Percentiles rank a stretch among this genome's conserved stretches.
phyloP scores from a whole-genome alignment of 805 yeast genomes.

The Scheffersomyces coipomensis region DNA sequence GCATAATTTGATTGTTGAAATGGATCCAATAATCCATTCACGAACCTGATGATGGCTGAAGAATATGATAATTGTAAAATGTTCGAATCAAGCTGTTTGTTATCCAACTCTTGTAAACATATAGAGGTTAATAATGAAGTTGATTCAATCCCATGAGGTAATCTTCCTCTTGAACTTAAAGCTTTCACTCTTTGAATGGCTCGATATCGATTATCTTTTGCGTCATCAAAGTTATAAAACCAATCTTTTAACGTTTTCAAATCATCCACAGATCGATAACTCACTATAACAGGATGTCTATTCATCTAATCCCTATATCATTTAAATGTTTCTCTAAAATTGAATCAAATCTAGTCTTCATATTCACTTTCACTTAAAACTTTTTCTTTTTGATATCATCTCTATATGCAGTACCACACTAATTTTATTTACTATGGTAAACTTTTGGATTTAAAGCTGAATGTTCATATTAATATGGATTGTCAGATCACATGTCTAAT shows the following conservation, averaged over 20 bases:
- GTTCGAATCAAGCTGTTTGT: conserved; percentile 21
- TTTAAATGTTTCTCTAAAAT: neutral
- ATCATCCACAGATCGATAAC: conserved; percentile 40
- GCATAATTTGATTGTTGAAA: conserved; percentile 78
- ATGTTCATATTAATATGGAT: too few relatives aligned
- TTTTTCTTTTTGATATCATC: too few relatives aligned
- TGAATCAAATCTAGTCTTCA: too few relatives aligned
- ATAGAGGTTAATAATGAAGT: conserved; percentile 61
- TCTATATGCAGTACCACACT: too few relatives aligned
- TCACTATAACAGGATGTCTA: conserved; percentile 7
- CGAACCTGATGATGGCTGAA: conserved; percentile 79
- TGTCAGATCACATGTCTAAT: too few relatives aligned
- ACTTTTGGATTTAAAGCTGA: too few relatives aligned
- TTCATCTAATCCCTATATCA: neutral
- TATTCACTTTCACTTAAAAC: too few relatives aligned
- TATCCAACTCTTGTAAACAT: conserved; percentile 20
- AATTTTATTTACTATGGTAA: too few relatives aligned
- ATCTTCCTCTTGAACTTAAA: conserved; percentile 55
- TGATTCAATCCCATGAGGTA: conserved; percentile 72
- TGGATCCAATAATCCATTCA: conserved; percentile 88
- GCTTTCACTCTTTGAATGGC: conserved; percentile 56
- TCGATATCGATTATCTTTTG: conserved; percentile 29
- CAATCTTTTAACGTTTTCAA: conserved; percentile 44
- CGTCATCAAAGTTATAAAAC: conserved; percentile 45
- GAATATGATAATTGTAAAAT: conserved; percentile 56